Percentiles rank a stretch among this genome's conserved stretches.
Conservation (phyloP, 1,284 basidiomycete genomes). For the Vanrija sp. region DNA sequence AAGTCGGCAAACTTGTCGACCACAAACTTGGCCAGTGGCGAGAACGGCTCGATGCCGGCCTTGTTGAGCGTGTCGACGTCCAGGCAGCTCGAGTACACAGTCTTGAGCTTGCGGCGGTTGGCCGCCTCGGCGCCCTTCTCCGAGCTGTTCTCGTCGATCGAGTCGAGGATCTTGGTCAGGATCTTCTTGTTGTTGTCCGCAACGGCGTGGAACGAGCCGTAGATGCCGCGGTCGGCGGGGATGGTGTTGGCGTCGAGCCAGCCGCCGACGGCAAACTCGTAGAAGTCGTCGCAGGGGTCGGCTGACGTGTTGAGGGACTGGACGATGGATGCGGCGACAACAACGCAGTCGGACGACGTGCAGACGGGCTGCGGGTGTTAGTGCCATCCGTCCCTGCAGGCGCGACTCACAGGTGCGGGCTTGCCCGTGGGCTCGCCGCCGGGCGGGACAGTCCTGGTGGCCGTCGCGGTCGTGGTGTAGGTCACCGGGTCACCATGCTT, state of each 20-base stretch:
- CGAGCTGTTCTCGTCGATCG: conserved; percentile 23
- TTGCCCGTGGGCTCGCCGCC: conserved; percentile 33
- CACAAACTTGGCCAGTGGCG: conserved; percentile 49
- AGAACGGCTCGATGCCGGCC: conserved; percentile 49
- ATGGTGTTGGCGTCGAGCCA: conserved; percentile 77
- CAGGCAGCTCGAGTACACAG: conserved; percentile 78
- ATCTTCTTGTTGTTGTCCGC: conserved; percentile 50
- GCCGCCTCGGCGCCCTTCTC: conserved; percentile 55
- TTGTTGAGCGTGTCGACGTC: conserved; percentile 58
- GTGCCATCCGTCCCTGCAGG: neutral
- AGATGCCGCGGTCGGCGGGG: conserved; percentile 73
- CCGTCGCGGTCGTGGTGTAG: conserved; percentile 18
- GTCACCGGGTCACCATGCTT: conserved; percentile 26
- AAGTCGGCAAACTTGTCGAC: conserved; percentile 41
- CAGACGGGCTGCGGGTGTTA: conserved; percentile 59
- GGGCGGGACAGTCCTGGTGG: conserved; percentile 20
- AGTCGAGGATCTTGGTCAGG: conserved; percentile 49
- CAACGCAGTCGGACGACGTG: conserved; percentile 73
- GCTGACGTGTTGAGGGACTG: conserved; percentile 72
- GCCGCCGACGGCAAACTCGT: conserved; percentile 76
- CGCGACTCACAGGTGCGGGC: conserved; percentile 25
- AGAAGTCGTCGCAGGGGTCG: conserved; percentile 95
- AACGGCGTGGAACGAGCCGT: conserved; percentile 51
- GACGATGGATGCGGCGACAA: conserved; percentile 76
- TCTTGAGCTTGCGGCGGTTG: conserved; percentile 73